phyloP scores from a whole-genome alignment of 2,329 filamentous ascomycete genomes.

The Ascocoryne sarcoides region DNA sequence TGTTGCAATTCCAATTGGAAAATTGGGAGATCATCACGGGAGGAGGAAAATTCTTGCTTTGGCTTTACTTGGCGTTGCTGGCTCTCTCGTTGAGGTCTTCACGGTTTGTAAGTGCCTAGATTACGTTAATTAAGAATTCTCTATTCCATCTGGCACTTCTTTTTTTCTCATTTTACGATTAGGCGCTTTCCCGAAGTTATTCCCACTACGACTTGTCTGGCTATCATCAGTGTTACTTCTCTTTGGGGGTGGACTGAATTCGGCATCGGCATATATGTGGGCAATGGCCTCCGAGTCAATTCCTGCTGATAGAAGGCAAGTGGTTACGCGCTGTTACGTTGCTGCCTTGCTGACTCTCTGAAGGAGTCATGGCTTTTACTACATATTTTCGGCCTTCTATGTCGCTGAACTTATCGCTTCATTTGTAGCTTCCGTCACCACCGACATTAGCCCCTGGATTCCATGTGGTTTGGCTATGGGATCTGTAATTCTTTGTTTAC shows the following conservation, averaged over 20 bases:
- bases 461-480: constrained; percentile 20
- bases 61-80: constrained; percentile 20
- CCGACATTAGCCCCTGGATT: constrained; percentile 27
- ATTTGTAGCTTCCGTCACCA: constrained; percentile 21
- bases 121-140: neutral
- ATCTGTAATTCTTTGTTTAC: constrained; percentile 16
- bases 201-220: constrained; percentile 23
- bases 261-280: constrained; percentile 27
- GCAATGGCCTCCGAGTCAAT: constrained; percentile 25
- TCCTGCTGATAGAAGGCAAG: constrained; percentile 19
- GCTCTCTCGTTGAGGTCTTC: constrained; percentile 21
- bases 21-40: constrained; percentile 23
- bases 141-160: neutral
- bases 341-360: neutral
- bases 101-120: constrained; percentile 20
- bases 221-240: constrained; percentile 23
- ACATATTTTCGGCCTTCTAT: constrained; percentile 28
- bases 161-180: neutral
- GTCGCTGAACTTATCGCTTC: constrained; percentile 25
- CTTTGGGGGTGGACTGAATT: constrained; percentile 25
- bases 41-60: constrained; percentile 22
- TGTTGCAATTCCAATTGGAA: constrained; percentile 26
- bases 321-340: neutral
- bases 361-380: constrained; percentile 26
- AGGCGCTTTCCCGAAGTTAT: constrained; percentile 24